Evolutionary conservation across 345 rosid genomes (phyloP).

Genomic region (Geranium brycei): DNA sequence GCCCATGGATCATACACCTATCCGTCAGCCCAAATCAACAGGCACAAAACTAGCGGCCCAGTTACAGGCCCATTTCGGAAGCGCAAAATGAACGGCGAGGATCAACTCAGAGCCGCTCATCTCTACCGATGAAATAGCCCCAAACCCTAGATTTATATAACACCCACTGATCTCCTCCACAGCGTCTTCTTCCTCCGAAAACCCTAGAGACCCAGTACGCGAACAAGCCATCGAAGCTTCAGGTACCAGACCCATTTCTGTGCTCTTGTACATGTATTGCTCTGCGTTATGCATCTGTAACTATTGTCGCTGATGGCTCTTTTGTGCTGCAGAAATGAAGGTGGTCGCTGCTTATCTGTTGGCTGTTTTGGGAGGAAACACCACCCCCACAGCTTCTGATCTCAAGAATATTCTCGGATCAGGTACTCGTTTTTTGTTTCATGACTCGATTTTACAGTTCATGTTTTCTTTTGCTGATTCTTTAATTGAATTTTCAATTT

Average conservation of each 20-base stretch:
- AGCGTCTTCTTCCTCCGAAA: neutral
- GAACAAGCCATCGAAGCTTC: neutral
- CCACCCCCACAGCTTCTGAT: constrained; percentile 38
- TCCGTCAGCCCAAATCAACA: too few relatives aligned
- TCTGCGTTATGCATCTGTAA: neutral
- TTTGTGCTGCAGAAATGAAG: constrained; percentile 41
- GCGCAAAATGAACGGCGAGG: constrained; percentile 3
- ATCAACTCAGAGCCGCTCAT: neutral
- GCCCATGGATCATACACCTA: too few relatives aligned
- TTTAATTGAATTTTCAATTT: too few relatives aligned
- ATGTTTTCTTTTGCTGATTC: neutral
- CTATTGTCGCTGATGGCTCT: neutral
- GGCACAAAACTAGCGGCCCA: too few relatives aligned
- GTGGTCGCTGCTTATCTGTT: constrained; percentile 64
- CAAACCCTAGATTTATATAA: neutral
- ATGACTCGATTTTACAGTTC: neutral
- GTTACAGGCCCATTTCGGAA: neutral
- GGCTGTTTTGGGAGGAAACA: constrained; percentile 60
- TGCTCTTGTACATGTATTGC: neutral
- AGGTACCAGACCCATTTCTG: neutral
- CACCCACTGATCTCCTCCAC: neutral
- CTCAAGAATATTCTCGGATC: constrained; percentile 56
- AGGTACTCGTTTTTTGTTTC: constrained; percentile 20
- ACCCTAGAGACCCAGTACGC: neutral
- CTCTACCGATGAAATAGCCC: neutral